phyloP scores from a whole-genome alignment of 129 eudicot species.

The Chrysanthemum seticuspe region DNA sequence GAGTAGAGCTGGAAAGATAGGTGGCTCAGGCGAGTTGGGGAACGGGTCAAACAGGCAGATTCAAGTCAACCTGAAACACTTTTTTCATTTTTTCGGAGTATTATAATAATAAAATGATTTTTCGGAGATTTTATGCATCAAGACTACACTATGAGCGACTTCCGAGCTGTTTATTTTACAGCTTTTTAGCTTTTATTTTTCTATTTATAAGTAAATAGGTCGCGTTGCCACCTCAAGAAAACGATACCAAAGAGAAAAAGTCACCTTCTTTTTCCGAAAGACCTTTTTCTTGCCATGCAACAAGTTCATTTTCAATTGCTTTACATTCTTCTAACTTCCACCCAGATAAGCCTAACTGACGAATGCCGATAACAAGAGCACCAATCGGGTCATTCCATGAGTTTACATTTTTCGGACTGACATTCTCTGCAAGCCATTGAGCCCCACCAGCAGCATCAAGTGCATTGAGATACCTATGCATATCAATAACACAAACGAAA shows the following conservation, averaged over 20 bases:
- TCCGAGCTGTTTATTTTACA: neutral
- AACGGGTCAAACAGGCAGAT: neutral
- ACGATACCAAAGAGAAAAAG: constrained; percentile 1
- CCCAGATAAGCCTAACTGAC: constrained; percentile 83
- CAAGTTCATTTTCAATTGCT: constrained; percentile 73
- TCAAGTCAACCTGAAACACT: no score
- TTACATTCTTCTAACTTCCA: constrained; percentile 85
- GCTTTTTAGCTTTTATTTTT: neutral
- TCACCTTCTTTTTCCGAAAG: constrained; percentile 76
- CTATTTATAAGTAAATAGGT: neutral
- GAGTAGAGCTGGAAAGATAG: neutral
- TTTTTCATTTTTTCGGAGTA: neutral
- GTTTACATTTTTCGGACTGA: constrained; percentile 42
- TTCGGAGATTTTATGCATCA: neutral
- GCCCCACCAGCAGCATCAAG: constrained; percentile 89
- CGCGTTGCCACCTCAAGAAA: neutral
- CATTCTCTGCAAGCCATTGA: constrained; percentile 59
- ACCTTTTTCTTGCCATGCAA: constrained; percentile 81
- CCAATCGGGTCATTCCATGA: constrained; percentile 71
- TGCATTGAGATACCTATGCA: constrained; percentile 70
- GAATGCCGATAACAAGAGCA: constrained; percentile 68
- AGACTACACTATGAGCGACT: neutral
- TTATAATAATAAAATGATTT: neutral
- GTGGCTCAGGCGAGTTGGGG: neutral
- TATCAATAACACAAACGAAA: constrained; percentile 5